Percentiles rank a stretch among this genome's conserved stretches.
Conservation (phyloP, 2,329 filamentous ascomycete genomes). For the Beauveria medogensis region DNA sequence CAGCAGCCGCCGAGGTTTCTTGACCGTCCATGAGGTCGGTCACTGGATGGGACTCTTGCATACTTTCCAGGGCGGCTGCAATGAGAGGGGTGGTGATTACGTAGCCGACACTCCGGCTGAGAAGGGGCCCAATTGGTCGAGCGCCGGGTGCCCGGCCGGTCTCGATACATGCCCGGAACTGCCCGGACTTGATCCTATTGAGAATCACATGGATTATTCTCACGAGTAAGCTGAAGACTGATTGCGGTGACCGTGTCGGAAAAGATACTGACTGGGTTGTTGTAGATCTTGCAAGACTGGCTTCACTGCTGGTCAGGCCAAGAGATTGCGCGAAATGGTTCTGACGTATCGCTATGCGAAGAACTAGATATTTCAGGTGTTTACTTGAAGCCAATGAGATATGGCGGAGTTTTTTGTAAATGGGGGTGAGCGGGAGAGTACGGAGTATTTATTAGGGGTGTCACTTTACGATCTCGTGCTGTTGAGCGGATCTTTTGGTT, state of each 20-base stretch:
- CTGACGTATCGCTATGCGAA: background rate
- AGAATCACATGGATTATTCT: constrained; percentile 33
- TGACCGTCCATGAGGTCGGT: constrained; percentile 34
- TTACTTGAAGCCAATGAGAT: no score
- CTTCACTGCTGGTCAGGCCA: background rate
- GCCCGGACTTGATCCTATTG: constrained; percentile 27
- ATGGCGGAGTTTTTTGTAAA: background rate
- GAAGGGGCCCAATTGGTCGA: constrained; percentile 17
- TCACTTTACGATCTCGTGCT: background rate
- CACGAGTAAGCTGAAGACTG: constrained; percentile 1
- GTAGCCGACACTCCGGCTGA: constrained; percentile 34
- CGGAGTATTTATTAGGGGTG: no score
- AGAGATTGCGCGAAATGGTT: background rate
- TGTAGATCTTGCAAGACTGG: constrained; percentile 2
- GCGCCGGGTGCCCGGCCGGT: constrained; percentile 28
- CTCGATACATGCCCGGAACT: constrained; percentile 27
- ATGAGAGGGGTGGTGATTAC: constrained; percentile 27
- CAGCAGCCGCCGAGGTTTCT: constrained; percentile 28
- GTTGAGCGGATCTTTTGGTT: background rate
- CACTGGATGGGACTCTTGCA: constrained; percentile 43
- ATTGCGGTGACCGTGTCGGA: no score
- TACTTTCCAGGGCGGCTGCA: constrained; percentile 37
- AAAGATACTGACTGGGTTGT: background rate
- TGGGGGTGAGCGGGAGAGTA: no score
- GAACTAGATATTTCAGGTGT: background rate